phyloP scores from a whole-genome alignment of 208 protist species.

The Leishmania mexicana region DNA sequence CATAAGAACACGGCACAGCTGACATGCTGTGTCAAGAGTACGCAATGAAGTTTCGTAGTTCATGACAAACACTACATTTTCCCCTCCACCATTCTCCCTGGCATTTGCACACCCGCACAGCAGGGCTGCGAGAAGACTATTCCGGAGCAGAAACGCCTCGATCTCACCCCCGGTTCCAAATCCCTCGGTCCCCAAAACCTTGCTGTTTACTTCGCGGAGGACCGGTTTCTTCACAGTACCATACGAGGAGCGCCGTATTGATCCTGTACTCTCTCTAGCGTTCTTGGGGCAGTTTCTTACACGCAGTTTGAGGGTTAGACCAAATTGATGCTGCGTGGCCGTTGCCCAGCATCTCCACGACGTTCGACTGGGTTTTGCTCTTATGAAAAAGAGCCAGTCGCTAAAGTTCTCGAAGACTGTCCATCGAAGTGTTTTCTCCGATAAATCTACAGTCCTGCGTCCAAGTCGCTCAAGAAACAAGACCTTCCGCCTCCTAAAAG shows the following conservation, averaged over 20 bases:
- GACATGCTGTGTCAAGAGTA: constrained; percentile 4
- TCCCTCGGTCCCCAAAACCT: too few species aligned
- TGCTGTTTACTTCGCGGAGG: not conserved
- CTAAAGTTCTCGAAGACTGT: constrained; percentile 15
- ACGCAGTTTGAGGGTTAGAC: constrained; percentile 7
- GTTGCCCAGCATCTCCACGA: constrained; percentile 12
- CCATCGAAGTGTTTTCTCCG: constrained; percentile 4
- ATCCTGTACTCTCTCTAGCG: not conserved
- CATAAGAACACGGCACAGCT: constrained; percentile 4
- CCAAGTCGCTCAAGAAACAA: constrained; percentile 26
- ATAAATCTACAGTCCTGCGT: not conserved
- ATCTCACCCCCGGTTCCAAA: not conserved
- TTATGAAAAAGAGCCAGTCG: constrained; percentile 16
- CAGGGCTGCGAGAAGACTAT: constrained; percentile 7
- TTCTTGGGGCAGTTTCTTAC: not conserved
- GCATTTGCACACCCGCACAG: not conserved
- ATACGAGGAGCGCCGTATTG: not conserved
- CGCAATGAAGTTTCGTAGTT: not conserved
- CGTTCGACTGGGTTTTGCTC: not conserved
- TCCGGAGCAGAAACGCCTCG: not conserved
- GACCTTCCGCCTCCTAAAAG: not conserved
- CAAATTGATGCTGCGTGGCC: not conserved
- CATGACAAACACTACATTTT: not conserved
- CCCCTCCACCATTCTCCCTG: not conserved
- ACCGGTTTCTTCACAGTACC: not conserved